A percentile compares a stretch with the other conserved stretches of the same genome.
phyloP scores from a whole-genome alignment of 2,329 filamentous ascomycete genomes.

The Zymoseptoria ardabiliae region DNA sequence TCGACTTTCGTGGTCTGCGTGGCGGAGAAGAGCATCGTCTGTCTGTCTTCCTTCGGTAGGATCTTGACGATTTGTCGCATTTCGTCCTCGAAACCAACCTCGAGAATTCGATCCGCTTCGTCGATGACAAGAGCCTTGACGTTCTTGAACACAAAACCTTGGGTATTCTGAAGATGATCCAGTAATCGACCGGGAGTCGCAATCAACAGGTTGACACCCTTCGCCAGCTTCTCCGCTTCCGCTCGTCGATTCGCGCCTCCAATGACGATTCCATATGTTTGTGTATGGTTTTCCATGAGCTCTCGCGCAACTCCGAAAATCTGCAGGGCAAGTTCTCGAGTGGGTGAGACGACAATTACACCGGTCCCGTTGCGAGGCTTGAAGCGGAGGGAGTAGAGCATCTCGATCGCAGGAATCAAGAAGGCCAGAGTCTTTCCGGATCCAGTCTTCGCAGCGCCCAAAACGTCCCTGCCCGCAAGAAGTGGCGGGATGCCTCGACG shows the following conservation, averaged over 20 bases:
- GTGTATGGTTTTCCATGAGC: slow-evolving; percentile 88
- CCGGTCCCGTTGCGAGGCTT: slow-evolving; percentile 91
- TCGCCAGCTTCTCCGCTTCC: slow-evolving; percentile 87
- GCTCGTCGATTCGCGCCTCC: slow-evolving; percentile 86
- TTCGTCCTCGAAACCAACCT: slow-evolving; percentile 97
- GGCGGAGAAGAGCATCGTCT: slow-evolving; percentile 97
- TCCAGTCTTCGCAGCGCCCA: slow-evolving; percentile 92
- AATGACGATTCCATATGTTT: slow-evolving; percentile 91
- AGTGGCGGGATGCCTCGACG: slow-evolving; percentile 77
- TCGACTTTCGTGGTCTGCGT: slow-evolving; percentile 99
- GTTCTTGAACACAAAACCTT: slow-evolving; percentile 86
- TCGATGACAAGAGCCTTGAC: slow-evolving; percentile 88
- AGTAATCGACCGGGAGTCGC: slow-evolving; percentile 88
- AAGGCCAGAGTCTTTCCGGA: slow-evolving; percentile 95
- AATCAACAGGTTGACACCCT: slow-evolving; percentile 91
- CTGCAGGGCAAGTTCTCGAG: slow-evolving; percentile 86
- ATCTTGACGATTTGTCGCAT: slow-evolving; percentile 97
- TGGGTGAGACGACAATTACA: slow-evolving; percentile 87
- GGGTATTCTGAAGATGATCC: slow-evolving; percentile 89
- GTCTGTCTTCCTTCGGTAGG: slow-evolving; percentile 73
- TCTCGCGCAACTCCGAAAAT: slow-evolving; percentile 94
- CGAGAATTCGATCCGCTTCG: slow-evolving; percentile 91
- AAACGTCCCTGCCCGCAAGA: slow-evolving; percentile 81
- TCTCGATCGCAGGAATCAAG: slow-evolving; percentile 87
- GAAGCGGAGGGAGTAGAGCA: slow-evolving; percentile 82